Conservation (phyloP, 306 rosid species). For the Hippophae tibetana region DNA sequence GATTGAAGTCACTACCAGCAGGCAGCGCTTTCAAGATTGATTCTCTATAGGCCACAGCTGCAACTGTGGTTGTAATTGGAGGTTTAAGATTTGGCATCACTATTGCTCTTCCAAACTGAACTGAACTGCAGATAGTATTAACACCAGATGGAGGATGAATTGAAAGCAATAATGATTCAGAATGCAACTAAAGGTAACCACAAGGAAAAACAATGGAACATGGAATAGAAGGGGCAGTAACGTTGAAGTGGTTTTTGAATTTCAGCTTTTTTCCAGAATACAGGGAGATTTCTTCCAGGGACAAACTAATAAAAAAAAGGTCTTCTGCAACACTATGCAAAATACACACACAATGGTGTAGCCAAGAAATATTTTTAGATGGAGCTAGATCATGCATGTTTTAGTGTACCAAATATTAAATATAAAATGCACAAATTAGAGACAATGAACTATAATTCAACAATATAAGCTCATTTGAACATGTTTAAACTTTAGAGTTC, state of each 20-base stretch:
- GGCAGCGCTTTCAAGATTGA: slow-evolving; percentile 72
- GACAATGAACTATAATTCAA: too few relatives aligned
- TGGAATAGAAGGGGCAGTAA: not conserved
- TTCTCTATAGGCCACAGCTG: slow-evolving; percentile 62
- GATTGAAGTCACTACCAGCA: slow-evolving; percentile 47
- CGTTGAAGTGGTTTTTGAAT: not conserved
- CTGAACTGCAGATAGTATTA: slow-evolving; percentile 40
- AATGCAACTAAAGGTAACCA: not conserved
- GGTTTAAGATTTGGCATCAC: slow-evolving; percentile 96
- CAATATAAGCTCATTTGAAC: too few relatives aligned
- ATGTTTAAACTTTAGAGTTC: too few relatives aligned
- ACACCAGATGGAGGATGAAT: slow-evolving; percentile 10
- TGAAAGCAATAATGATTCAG: not conserved
- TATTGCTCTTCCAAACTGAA: slow-evolving; percentile 72
- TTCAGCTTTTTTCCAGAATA: not conserved
- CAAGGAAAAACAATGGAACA: not conserved
- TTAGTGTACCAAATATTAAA: too few relatives aligned
- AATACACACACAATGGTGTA: too few relatives aligned
- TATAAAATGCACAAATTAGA: too few relatives aligned
- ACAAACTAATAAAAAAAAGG: too few relatives aligned
- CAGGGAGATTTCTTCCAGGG: too few relatives aligned
- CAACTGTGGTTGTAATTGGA: slow-evolving; percentile 56
- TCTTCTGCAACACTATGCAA: too few relatives aligned
- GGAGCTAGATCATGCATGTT: too few relatives aligned
- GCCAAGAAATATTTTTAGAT: too few relatives aligned